Evolutionary conservation across 2,329 filamentous ascomycete genomes (phyloP), one percentile per base, ranked within the genome.

Genomic region (Claviceps arundinis): DNA sequence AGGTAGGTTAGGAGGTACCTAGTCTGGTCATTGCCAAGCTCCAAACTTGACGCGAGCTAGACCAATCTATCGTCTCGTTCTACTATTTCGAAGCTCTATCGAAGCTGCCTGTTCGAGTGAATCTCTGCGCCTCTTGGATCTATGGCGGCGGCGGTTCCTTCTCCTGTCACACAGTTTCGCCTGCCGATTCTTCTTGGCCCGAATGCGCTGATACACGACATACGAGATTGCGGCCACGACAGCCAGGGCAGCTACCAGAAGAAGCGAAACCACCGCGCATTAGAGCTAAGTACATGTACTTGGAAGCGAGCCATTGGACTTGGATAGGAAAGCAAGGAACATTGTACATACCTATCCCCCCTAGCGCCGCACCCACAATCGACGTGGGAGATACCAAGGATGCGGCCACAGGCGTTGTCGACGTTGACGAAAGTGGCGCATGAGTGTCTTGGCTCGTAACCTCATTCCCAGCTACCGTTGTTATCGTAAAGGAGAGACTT

Each of bases 281-380:
- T 22, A 47, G 37, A 16, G 7, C 30, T 24, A 19, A n/a, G 16
- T 17, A n/a, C 19, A 40, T 11, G 47, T 8, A 37, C 13, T 24
- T 9, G 22, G 47, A 52, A 26, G 38, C 30, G 41, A 42, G 19
- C 6, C 14, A 26, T 26, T 34, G 3, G 9, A 4, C 5, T n/a
- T 47, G 16, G n/a, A 48, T 48, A 19, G 42, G 14, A 30, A 11
- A 2, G 9, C 19, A 38, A 13, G 34, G 16, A 34, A 37, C 11
- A 43, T 17, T 43, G 14, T 38, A 56, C 57, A 46, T n/a, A 58
- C 57, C 54, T 19, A 55, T 17, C 19, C 54, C 47, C 7, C 56
- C 56, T 37, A 57, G 17, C 2, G 56, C 46, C n/a, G 52, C 47
- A n/a, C 52, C 52, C 3, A 51, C 49, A 17, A 57, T 50, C 5